Percentiles rank a stretch among this genome's conserved stretches.
These are phyloP conservation scores for Naganishia randhawae DNA, from an alignment of 768 basidiomycete species.

Conservation along the genomic window DNA sequence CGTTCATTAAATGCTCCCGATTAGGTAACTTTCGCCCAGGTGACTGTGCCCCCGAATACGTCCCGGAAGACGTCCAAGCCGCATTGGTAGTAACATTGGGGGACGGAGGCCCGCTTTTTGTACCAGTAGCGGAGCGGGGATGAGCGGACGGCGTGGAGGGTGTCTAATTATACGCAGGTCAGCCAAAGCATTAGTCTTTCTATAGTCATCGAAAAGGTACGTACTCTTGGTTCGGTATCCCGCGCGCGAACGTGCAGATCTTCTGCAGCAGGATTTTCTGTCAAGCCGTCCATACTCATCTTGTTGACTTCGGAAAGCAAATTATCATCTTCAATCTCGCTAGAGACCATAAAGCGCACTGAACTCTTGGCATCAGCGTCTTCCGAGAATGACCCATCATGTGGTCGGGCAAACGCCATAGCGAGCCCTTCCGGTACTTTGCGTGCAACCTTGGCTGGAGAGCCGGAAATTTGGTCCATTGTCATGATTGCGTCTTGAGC, in stretches of 20 bases:
- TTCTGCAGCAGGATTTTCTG: conserved; percentile 34
- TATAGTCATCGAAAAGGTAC: neutral
- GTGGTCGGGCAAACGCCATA: conserved; percentile 31
- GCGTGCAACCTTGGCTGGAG: conserved; percentile 2
- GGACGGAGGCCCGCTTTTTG: conserved; percentile 29
- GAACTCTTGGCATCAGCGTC: conserved; percentile 35
- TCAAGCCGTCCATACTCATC: conserved; percentile 43
- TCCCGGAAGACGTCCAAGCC: conserved; percentile 33
- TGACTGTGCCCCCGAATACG: conserved; percentile 35
- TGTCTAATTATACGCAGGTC: neutral
- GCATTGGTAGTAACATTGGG: conserved; percentile 27
- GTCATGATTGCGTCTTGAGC: neutral
- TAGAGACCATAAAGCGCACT: conserved; percentile 48
- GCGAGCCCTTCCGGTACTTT: conserved; percentile 27
- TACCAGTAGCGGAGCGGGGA: neutral
- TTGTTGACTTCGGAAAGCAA: conserved; percentile 49
- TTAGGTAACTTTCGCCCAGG: conserved; percentile 27
- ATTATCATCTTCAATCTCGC: conserved; percentile 47
- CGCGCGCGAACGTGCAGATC: conserved; percentile 7
- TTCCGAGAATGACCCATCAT: conserved; percentile 24
- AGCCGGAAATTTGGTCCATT: neutral
- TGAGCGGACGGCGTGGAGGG: conserved; percentile 14
- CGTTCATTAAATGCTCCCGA: conserved; percentile 42
- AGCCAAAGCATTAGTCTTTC: neutral
- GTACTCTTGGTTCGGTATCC: conserved; percentile 35